These are phyloP conservation scores for Colletotrichum lupini DNA, from an alignment of 2,329 filamentous ascomycete genomes.

Conservation along the genomic window DNA sequence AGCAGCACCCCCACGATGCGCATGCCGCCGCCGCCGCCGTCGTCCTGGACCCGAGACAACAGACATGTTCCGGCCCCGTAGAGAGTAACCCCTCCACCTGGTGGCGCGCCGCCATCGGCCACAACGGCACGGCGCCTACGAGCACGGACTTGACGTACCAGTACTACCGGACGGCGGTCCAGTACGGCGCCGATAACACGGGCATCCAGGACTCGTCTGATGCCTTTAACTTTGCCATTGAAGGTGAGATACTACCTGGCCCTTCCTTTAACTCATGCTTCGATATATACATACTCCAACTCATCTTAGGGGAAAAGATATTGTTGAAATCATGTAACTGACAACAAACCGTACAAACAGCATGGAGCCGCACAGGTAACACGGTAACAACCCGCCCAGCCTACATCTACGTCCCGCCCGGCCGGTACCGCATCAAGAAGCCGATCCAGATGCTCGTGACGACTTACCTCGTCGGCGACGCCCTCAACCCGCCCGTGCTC, in stretches of 20 bases:
- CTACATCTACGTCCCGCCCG: constrained; percentile 44
- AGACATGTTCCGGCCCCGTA: constrained; percentile 23
- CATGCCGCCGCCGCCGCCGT: not conserved
- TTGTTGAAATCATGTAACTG: too few species aligned
- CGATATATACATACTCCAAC: too few species aligned
- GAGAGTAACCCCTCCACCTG: constrained; percentile 35
- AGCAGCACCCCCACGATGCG: not conserved
- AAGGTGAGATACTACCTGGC: constrained; percentile 1
- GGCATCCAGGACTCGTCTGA: constrained; percentile 41
- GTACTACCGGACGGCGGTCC: constrained; percentile 41
- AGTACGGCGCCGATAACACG: constrained; percentile 42
- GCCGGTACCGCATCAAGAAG: constrained; percentile 44
- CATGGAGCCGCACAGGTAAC: constrained; percentile 41
- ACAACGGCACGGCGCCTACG: constrained; percentile 41
- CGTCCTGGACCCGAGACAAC: constrained; percentile 10
- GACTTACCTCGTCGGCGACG: constrained; percentile 46
- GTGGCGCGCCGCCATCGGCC: constrained; percentile 42
- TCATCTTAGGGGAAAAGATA: too few species aligned
- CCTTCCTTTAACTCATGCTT: too few species aligned
- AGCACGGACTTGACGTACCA: constrained; percentile 39
- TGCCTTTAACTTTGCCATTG: constrained; percentile 42
- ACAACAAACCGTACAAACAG: constrained; percentile 17
- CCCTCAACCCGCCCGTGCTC: constrained; percentile 42
- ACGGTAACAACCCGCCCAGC: constrained; percentile 40
- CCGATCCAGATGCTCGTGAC: constrained; percentile 44